Percentiles rank a stretch among this genome's conserved stretches.
Conservation (phyloP, 192 early-diverging fungal species). For the Entophlyctis luteolus region DNA sequence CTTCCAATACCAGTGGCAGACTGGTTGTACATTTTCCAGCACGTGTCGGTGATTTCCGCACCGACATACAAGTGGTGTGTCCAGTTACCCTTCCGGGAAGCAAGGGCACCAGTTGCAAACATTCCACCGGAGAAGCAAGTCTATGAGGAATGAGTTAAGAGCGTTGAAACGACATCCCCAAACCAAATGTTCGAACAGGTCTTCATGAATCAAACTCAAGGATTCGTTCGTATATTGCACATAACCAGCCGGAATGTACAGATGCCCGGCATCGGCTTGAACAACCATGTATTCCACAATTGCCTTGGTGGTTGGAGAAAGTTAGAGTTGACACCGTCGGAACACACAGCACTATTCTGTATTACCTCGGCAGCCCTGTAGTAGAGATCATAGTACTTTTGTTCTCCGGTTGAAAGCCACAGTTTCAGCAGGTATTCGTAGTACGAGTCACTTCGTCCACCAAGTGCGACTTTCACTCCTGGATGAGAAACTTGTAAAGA, state of each 20-base stretch:
- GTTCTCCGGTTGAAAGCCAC: constrained; percentile 31
- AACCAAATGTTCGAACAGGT: constrained; percentile 14
- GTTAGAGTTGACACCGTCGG: neutral
- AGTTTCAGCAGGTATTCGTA: constrained; percentile 53
- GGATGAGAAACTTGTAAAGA: neutral
- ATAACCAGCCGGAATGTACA: neutral
- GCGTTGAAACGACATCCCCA: neutral
- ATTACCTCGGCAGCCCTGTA: constrained; percentile 3
- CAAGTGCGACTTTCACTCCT: constrained; percentile 20
- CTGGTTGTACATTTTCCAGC: constrained; percentile 60
- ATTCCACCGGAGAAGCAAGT: constrained; percentile 70
- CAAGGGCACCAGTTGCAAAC: constrained; percentile 57
- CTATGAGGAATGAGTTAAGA: constrained; percentile 4
- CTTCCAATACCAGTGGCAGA: constrained; percentile 72
- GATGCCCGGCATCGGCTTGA: neutral
- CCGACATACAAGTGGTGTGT: constrained; percentile 29
- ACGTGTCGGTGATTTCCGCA: constrained; percentile 32
- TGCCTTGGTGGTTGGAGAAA: neutral
- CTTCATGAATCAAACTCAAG: neutral
- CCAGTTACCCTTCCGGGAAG: constrained; percentile 33
- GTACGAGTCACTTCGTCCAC: constrained; percentile 43
- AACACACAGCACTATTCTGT: neutral
- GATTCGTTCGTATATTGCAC: neutral
- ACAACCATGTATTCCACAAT: neutral
- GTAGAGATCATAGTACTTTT: constrained; percentile 4